These are phyloP conservation scores for Populus alba DNA, from an alignment of 345 rosid genomes.

Conservation along the genomic window DNA sequence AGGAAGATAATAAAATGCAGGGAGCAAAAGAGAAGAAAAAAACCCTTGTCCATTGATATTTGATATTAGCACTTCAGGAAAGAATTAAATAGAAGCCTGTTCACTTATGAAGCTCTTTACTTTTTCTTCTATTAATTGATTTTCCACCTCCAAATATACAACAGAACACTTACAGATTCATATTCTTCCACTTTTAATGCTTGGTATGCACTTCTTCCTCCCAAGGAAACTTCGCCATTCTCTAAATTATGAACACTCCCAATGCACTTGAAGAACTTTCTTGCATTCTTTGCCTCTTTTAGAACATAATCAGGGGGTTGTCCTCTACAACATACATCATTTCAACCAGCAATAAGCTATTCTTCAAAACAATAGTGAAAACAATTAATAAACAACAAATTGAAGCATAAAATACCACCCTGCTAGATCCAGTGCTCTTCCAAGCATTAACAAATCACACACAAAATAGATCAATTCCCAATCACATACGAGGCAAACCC, in stretches of 20 bases:
- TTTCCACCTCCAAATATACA: slow-evolving; percentile 6
- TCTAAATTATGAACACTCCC: slow-evolving; percentile 74
- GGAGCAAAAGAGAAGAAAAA: neutral
- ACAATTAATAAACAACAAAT: neutral
- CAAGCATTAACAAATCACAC: neutral
- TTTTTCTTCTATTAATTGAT: neutral
- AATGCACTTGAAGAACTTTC: slow-evolving; percentile 87
- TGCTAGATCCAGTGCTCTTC: neutral
- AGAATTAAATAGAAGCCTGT: neutral
- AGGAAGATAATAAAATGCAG: slow-evolving; percentile 9
- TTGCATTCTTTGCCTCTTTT: slow-evolving; percentile 86
- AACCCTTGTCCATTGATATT: neutral
- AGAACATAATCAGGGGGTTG: slow-evolving; percentile 97
- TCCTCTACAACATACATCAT: slow-evolving; percentile 61
- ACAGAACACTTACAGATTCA: slow-evolving; percentile 74
- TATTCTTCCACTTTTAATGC: slow-evolving; percentile 80
- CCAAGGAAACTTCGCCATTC: slow-evolving; percentile 49
- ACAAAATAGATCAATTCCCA: neutral
- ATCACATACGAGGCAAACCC: neutral
- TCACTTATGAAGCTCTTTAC: neutral
- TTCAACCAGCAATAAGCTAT: slow-evolving; percentile 15
- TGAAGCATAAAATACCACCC: neutral
- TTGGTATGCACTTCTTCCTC: slow-evolving; percentile 66
- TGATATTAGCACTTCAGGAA: neutral
- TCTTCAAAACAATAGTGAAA: neutral